phyloP scores from a whole-genome alignment of 2,329 filamentous ascomycete genomes.

The Ambrosiella xylebori region DNA sequence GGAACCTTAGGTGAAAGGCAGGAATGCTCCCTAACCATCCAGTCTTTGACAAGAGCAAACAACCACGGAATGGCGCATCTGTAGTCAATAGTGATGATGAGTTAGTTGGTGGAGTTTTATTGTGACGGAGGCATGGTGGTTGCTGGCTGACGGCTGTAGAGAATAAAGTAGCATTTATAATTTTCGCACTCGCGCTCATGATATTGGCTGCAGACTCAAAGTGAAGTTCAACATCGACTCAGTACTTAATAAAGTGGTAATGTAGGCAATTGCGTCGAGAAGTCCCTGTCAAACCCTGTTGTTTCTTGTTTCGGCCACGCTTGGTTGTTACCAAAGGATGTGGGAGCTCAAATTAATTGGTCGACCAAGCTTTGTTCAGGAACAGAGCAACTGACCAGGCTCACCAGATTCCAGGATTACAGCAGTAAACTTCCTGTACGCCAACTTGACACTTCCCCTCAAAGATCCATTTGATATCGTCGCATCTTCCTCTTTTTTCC shows the following conservation, averaged over 20 bases:
- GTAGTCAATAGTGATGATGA: neutral
- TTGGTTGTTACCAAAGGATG: neutral
- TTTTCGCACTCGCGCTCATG: no score
- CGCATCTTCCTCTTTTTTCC: conserved; percentile 8
- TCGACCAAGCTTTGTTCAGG: neutral
- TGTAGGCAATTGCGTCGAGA: neutral
- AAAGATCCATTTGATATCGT: neutral
- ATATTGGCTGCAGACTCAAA: no score
- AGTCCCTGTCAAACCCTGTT: neutral
- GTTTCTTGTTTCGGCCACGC: neutral
- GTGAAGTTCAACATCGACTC: no score
- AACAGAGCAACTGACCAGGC: neutral
- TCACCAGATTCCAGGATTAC: neutral
- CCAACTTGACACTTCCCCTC: neutral
- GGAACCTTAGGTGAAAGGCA: neutral
- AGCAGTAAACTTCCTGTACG: neutral
- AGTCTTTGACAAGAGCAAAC: neutral
- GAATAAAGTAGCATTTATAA: no score
- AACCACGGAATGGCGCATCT: neutral
- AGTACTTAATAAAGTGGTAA: neutral
- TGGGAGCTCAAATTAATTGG: neutral
- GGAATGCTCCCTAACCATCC: neutral
- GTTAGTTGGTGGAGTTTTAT: neutral
- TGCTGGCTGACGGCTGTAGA: neutral
- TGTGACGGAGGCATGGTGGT: neutral